Evolutionary conservation across 169 alveolate species (phyloP), one percentile per base, ranked within the genome.

Genomic region (Eimeria necatrix): DNA sequence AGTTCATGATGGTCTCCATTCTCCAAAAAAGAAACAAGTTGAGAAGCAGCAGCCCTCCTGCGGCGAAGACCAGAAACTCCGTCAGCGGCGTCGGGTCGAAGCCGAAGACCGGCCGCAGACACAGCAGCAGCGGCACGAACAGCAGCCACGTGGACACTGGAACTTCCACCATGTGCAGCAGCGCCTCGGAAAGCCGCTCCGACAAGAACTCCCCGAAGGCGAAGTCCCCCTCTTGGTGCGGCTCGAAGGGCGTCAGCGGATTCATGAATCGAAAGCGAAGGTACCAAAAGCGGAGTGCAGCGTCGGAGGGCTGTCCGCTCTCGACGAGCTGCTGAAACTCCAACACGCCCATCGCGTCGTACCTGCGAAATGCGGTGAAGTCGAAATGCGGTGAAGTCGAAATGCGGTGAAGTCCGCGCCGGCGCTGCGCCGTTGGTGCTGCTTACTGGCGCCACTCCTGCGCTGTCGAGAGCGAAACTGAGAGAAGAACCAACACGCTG

Each of bases 171-270:
- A 91, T 84, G 56, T 80, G 71, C 68, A 60, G 59, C 4, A 91
- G 71, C 0, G 87, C n/a, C 41, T 51, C 91, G 5, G 95, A 59
- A 49, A 91, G 91, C 76, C 91, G 53, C 22, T 91, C 95, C 4
- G 90, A 60, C 16, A 93, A 70, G 20, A 81, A 93, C 52, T 93
- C 96, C n/a, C 96, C 89, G 68, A 93, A 93, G 24, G 74, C 22
- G 84, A 71, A 93, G 48, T 71, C 81, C 0, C 85, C 89, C 9
- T 86, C 87, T 48, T 89, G 93, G 71, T 76, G 93, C 4, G 96
- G 93, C 46, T 73, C 85, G 64, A 93, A 84, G 0, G 96, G 93
- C 26, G 85, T 81, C 20, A 71, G 6, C 52, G 96, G 96, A 68
- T 81, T 93, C 85, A 93, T 56, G 52, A 93, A 78, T 26, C 88